phyloP scores from a whole-genome alignment of 2,329 filamentous ascomycete genomes.

The Arthrobotrys megalospora region DNA sequence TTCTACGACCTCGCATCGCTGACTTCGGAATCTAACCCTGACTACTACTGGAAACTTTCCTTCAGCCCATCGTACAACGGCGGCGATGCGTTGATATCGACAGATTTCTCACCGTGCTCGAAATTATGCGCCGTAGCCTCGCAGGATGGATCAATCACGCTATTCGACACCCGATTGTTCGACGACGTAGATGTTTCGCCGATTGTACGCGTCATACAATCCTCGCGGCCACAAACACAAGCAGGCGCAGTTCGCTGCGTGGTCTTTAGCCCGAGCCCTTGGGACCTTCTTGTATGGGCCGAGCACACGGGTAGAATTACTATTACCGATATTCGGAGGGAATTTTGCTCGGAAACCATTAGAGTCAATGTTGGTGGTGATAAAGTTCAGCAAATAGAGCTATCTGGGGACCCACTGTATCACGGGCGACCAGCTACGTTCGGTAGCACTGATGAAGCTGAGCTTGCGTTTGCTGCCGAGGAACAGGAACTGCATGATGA shows the following conservation, averaged over 20 bases:
- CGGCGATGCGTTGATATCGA: conserved; percentile 73
- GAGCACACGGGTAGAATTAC: conserved; percentile 86
- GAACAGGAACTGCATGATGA: conserved; percentile 58
- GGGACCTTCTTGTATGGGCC: conserved; percentile 92
- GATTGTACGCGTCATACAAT: conserved; percentile 81
- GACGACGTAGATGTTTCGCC: conserved; percentile 71
- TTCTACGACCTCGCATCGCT: conserved; percentile 75
- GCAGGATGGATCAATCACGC: conserved; percentile 83
- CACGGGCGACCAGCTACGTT: conserved; percentile 55
- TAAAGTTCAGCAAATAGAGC: conserved; percentile 62
- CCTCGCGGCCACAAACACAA: conserved; percentile 79
- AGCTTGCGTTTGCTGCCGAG: conserved; percentile 53
- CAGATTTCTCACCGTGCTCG: conserved; percentile 81
- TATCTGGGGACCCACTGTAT: conserved; percentile 61
- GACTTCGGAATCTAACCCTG: conserved; percentile 60
- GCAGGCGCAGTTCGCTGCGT: conserved; percentile 89
- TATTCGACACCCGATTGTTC: conserved; percentile 74
- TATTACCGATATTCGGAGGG: conserved; percentile 79
- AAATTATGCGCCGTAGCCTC: conserved; percentile 82
- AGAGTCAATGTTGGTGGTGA: conserved; percentile 74
- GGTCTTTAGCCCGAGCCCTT: conserved; percentile 90
- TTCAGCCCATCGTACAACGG: conserved; percentile 69
- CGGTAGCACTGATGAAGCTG: conserved; percentile 54
- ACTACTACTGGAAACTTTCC: conserved; percentile 62
- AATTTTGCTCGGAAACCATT: conserved; percentile 79